These are phyloP conservation scores for Chrysochromulina tobinii DNA, from an alignment of 78 protist genomes.

Conservation along the genomic window DNA sequence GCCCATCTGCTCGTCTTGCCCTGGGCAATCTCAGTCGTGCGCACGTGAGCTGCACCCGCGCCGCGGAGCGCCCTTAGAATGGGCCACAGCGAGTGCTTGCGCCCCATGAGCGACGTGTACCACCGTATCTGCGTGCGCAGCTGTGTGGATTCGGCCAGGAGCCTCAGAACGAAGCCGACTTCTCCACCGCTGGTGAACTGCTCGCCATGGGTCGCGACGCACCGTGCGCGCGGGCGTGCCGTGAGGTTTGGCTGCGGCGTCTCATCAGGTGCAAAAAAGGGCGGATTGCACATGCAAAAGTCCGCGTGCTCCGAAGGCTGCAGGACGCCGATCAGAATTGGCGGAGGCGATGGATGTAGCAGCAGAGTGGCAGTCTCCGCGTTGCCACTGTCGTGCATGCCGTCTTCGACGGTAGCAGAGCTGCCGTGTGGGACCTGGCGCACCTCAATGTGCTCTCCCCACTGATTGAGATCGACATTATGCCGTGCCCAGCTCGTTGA, in stretches of 20 bases:
- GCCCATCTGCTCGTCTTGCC: background rate
- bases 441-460: background rate
- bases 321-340: background rate
- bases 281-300: background rate
- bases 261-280: background rate
- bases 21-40: background rate
- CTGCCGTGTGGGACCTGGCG: background rate
- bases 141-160: background rate
- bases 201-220: background rate
- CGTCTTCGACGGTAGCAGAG: no score
- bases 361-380: no score
- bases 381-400: no score
- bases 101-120: slow-evolving; percentile 10
- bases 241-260: background rate
- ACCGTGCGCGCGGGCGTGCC: background rate
- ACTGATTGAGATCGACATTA: background rate
- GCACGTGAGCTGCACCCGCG: background rate
- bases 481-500: background rate
- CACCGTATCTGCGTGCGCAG: background rate
- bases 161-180: background rate
- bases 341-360: no score
- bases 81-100: background rate
- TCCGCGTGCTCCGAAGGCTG: background rate
- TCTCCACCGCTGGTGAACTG: slow-evolving; percentile 9
- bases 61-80: background rate